Base-by-base conservation (phyloP, 306 rosid genomes). In the Bauhinia variegata region DNA sequence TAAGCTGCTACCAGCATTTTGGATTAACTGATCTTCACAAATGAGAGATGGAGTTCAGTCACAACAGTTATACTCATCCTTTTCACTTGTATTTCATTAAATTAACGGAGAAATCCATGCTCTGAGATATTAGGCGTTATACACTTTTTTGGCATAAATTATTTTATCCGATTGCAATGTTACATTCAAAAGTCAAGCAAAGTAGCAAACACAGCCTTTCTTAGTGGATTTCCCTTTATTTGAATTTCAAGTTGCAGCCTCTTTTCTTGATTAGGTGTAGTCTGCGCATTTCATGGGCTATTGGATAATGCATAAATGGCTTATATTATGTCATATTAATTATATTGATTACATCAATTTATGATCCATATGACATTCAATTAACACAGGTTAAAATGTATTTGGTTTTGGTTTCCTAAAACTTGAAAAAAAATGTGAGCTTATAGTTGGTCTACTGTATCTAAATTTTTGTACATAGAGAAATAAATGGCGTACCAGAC, bases 1-100 rank as follows among this genome's bases (percentile, higher is more conserved):
- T 55, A 60, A 11, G 66, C 59, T 55, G 39, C 70, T 67, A 47
- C 34, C 63, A 65, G 79, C 80, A 79, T 49, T 76, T 80, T 65
- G 62, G 75, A 75, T 67, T 18, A 44, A n/a, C 47, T 47, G 42
- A 38, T 58, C 74, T 50, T 48, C 72, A 60, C 39, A 31, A 44
- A 47, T 67, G 34, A 19, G 65, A 60, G 71, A 18, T 15, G 67
- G 68, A 56, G 39, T 75, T 60, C 60, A 43, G 65, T 63, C 34
- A 11, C 75, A 18, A 5, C 46, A 77, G 61, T 74, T 57, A 64
- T 67, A 62, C 63, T 60, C 37, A 44, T 16, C 17, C 70, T 43
- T 61, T 69, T 54, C 52, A 18, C 37, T 55, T 52, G 23, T 70
- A 56, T 68, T 66, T 64, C 65, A 70, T 58, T 68, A 77, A 23